Base-by-base conservation (phyloP, 371 early-diverging fungal species). In the Zychaea mexicana region DNA sequence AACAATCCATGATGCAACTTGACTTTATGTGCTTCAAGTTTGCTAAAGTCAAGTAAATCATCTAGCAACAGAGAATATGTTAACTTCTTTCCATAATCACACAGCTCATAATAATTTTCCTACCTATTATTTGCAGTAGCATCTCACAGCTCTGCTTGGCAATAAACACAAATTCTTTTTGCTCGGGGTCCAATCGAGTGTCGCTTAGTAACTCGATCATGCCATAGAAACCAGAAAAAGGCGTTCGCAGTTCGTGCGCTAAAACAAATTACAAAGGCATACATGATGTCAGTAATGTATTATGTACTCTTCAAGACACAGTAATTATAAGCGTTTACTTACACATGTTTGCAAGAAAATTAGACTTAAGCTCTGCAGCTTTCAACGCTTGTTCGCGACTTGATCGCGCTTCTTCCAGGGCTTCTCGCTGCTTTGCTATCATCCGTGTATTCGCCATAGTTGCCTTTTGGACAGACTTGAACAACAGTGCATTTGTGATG, bases 321-420 rank as follows among this genome's bases (percentile, higher is more conserved):
- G 4, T 12, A 46, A 10, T 6, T 13, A 19, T 13, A 6, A 22
- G 27, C 3, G 9, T 31, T 27, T 3, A 66, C 69, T 54, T 72
- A 69, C 78, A 82, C 86, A 86, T 86, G 47, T 86, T 86, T 10
- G 86, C 86, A 54, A 86, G 61, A 47, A 86, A 86, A 59, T 83
- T 86, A 31, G 85, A 77, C 30, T 78, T 77, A 52, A 80, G 68
- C 28, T 77, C 64, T 26, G 78, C 78, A 7, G 81, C 81, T 28
- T 69, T 69, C 19, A 77, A 53, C 19, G 81, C 81, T 45, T 75
- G 76, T 60, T 80, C 81, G 47, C 68, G 67, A 60, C 81, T 80
- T 3, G 65, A 68, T 22, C 76, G 62, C 0, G 81, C 81, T 65
- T 80, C 81, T 57, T 77, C 78, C 19, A 80, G 53, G 0, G 81